Base-by-base conservation (phyloP, 1,139 yeast species). In the Maudiozyma humilis region DNA sequence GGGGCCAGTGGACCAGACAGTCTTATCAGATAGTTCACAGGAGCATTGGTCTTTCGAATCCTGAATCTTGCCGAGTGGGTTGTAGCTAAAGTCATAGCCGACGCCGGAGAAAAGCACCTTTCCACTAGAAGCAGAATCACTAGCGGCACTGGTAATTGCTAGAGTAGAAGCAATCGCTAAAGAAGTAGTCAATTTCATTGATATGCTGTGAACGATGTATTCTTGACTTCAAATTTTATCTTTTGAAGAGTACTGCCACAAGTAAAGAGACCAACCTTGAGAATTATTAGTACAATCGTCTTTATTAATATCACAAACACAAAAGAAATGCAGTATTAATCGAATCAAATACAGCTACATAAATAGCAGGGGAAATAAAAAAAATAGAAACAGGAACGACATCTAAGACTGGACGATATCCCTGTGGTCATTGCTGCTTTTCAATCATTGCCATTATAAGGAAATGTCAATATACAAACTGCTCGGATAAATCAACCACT, bases 31-130 rank as follows among this genome's bases (percentile, higher is more conserved):
- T 8, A 65, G 53, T 48, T 66, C 64, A 60, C 82, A 79, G 15
- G 73, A 49, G 66, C 89, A 81, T 14, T 64, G 49, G 30, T 75
- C 51, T 37, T 63, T 58, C 44, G 72, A 73, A 54, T 75, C 65
- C 67, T 69, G 70, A 29, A 69, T 52, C 44, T 68, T 65, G 54
- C 75, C 71, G 44, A 82, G 82, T 39, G 78, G 77, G 47, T 65
- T 65, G 64, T 77, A 82, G 35, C 72, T 61, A 36, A 89, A 89
- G 13, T 74, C 66, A 56, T 70, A 82, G 1, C 91, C 91, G 38
- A 81, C 66, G 53, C 79, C 79, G 13, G 66, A 66, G 51, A 76
- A 78, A 53, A 74, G 73, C 18, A 79, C 56, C 15, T 69, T 68
- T 20, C 36, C 41, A 3, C 31, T 31, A 12, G 41, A 23, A 6